A percentile compares a stretch with the other conserved stretches of the same genome.
Evolutionary conservation across 352 stramenopile species (phyloP).

Genomic region (Globisporangium paddicum): DNA sequence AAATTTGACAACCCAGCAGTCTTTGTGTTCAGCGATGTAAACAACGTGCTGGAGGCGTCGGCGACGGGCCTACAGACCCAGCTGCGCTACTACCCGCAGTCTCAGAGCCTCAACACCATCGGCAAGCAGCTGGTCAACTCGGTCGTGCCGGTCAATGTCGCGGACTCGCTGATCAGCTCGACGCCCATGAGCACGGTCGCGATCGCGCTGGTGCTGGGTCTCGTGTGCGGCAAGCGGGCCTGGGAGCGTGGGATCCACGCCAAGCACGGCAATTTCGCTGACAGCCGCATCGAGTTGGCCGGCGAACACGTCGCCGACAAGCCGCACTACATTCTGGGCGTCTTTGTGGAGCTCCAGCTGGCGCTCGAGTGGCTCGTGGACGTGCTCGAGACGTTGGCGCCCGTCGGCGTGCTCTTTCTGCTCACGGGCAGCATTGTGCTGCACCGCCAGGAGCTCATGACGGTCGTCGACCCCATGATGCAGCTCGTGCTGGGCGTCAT

Average conservation of each 20-base stretch:
- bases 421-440: conserved; percentile 29
- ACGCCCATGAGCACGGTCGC: conserved; percentile 13
- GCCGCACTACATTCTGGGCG: conserved; percentile 35
- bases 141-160: conserved; percentile 21
- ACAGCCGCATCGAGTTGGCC: conserved; percentile 2
- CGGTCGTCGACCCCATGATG: conserved; percentile 24
- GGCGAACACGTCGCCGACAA: conserved; percentile 16
- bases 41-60: conserved; percentile 14
- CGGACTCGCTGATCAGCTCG: conserved; percentile 16
- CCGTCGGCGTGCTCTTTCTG: conserved; percentile 33
- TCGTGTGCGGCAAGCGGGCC: conserved; percentile 20
- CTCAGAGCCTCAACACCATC: neutral
- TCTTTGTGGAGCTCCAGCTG: conserved; percentile 42
- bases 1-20: conserved; percentile 20
- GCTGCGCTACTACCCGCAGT: conserved; percentile 22
- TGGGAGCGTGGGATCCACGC: conserved; percentile 17
- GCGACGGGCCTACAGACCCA: neutral
- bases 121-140: conserved; percentile 7
- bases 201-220: conserved; percentile 17
- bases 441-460: conserved; percentile 38
- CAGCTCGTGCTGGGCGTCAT: conserved; percentile 34
- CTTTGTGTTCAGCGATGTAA: conserved; percentile 29
- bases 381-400: conserved; percentile 28
- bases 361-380: conserved; percentile 42
- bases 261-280: conserved; percentile 11